These are phyloP conservation scores for Stropharia rugosoannulata DNA, from an alignment of 768 basidiomycete species.

Conservation along the genomic window DNA sequence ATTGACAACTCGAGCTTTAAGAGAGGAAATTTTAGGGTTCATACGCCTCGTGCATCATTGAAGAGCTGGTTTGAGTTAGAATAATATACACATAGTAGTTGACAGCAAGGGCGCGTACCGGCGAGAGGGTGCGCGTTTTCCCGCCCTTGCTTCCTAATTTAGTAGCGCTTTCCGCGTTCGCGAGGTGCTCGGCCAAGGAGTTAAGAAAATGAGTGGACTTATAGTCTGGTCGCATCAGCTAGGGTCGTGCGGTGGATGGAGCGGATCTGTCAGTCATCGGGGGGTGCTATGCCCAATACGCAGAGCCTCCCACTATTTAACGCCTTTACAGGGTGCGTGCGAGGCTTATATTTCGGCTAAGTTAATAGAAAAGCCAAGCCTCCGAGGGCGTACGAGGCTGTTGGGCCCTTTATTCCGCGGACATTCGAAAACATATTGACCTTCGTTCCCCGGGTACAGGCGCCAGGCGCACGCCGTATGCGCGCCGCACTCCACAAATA, in stretches of 20 bases:
- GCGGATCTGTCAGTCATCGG: not conserved
- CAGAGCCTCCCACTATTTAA: conserved; percentile 1
- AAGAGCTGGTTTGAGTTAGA: not conserved
- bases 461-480: not conserved
- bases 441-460: not conserved
- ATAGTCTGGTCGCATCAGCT: not conserved
- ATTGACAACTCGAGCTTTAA: not conserved
- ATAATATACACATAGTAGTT: too few relatives aligned
- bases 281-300: not conserved
- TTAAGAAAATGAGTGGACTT: not conserved
- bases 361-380: not conserved
- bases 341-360: not conserved
- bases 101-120: not conserved
- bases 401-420: not conserved
- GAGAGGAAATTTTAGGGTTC: not conserved
- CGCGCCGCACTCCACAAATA: not conserved
- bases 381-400: not conserved
- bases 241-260: conserved; percentile 2
- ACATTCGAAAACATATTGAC: not conserved
- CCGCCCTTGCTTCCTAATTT: too few relatives aligned
- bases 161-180: too few relatives aligned
- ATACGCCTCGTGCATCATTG: not conserved
- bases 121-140: too few relatives aligned
- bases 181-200: not conserved
- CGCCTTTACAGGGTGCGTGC: not conserved